These are phyloP conservation scores for Cymbidium sinense DNA, from an alignment of 106 monocot species.

Conservation along the genomic window DNA sequence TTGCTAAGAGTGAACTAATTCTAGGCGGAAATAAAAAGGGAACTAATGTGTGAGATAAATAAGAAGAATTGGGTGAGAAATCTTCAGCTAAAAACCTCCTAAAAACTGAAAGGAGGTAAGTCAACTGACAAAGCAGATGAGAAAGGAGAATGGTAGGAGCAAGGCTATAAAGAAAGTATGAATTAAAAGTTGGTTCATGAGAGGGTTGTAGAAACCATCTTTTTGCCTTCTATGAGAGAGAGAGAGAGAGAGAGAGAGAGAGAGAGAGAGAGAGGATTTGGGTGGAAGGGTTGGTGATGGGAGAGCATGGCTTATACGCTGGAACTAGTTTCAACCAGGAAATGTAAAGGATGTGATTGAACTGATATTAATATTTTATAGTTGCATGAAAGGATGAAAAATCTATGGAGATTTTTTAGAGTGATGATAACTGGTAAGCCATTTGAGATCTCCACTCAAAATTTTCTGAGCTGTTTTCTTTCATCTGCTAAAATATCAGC, in stretches of 20 bases:
- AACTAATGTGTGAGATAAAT: conserved; percentile 9
- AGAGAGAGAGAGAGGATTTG: background rate
- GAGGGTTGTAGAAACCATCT: conserved; percentile 29
- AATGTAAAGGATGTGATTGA: conserved; percentile 19
- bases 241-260: background rate
- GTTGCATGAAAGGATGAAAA: background rate
- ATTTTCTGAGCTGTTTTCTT: too few species aligned
- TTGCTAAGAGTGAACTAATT: conserved; percentile 4
- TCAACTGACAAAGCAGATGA: conserved; percentile 20
- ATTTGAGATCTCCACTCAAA: too few species aligned
- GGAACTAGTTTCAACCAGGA: conserved; percentile 12
- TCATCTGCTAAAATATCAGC: too few species aligned
- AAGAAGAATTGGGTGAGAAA: conserved; percentile 7
- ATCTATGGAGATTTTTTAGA: too few species aligned
- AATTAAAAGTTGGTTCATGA: conserved; percentile 16
- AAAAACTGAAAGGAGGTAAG: conserved; percentile 19
- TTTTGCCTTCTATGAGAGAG: conserved; percentile 19
- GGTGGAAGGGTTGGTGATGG: conserved; percentile 12
- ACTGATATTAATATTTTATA: background rate
- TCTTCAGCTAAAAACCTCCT: conserved; percentile 22
- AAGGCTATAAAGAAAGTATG: conserved; percentile 21
- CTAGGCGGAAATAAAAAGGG: conserved; percentile 2
- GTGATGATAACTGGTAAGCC: too few species aligned
- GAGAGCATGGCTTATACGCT: background rate
- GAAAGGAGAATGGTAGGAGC: conserved; percentile 20